Base-by-base conservation (phyloP, 2,329 filamentous ascomycete species). In the Xylaria sp. region DNA sequence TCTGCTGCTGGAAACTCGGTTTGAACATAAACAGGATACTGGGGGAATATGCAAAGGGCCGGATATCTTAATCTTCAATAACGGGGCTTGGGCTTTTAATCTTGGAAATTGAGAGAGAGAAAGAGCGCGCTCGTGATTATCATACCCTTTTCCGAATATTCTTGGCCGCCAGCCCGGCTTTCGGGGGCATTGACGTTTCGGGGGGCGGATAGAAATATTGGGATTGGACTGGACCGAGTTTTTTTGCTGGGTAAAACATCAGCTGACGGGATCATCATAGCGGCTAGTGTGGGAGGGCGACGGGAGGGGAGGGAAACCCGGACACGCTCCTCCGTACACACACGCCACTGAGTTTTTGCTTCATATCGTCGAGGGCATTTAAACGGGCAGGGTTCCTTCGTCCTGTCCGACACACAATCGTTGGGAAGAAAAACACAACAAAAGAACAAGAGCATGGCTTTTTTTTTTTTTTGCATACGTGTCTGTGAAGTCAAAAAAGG, bases 71-170 rank as follows among this genome's bases (percentile, higher is more conserved):
- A n/a, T 38, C 45, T 44, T 52, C 44, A 21, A 38, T 40, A 38
- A 52, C 37, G 18, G 48, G 40, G 40, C 40, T n/a, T n/a, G 29
- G 9, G 6, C 50, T 44, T 40, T 44, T 42, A 51, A 52, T 57
- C 38, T 59, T 60, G 60, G 60, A 62, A 54, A 61, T 19, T 54
- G 52, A 47, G 49, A n/a, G n/a, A n/a, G n/a, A n/a, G n/a, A n/a
- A n/a, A n/a, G n/a, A n/a, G 52, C 54, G 48, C 52, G 55, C 52
- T 50, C 44, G 17, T 38, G 19, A 52, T 44, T 38, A 29, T 40
- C 29, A 44, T 37, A n/a, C 39, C 40, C 22, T 44, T 57, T 60
- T 51, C 52, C 60, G 60, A 58, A 61, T 62, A 61, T 47, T 16
- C 54, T 34, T 34, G 20, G n/a, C 21, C 43, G 44, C 53, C 39